These are phyloP conservation scores for Amanita rubescens DNA, from an alignment of 768 basidiomycete species.

Conservation along the genomic window DNA sequence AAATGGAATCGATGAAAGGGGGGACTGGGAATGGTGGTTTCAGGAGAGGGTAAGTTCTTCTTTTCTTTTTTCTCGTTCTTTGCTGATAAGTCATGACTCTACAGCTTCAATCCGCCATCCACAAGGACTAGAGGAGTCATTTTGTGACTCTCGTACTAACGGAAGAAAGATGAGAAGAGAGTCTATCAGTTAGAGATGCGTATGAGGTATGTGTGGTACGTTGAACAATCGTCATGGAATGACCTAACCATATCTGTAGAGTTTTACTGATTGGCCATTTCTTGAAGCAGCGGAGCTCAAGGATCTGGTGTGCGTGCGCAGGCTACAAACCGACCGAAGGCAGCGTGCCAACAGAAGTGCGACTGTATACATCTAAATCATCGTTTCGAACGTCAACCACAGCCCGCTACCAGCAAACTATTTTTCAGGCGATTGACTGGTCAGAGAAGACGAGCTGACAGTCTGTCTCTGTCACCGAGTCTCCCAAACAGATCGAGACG, in stretches of 20 bases:
- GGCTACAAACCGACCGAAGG: constrained; percentile 24
- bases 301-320: constrained; percentile 38
- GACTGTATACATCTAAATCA: constrained; percentile 28
- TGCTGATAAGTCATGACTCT: too few relatives aligned
- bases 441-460: constrained; percentile 60
- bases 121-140: too few relatives aligned
- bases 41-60: too few relatives aligned
- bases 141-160: too few relatives aligned
- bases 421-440: constrained; percentile 53
- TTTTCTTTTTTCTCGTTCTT: too few relatives aligned
- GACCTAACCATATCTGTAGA: constrained; percentile 16
- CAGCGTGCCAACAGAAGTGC: constrained; percentile 23
- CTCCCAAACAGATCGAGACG: constrained; percentile 67
- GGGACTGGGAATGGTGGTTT: too few relatives aligned
- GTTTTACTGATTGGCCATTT: constrained; percentile 89
- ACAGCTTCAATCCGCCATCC: too few relatives aligned
- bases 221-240: constrained; percentile 7
- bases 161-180: too few relatives aligned
- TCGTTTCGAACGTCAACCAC: constrained; percentile 38
- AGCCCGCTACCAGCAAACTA: constrained; percentile 66
- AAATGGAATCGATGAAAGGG: too few relatives aligned
- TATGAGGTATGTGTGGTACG: too few relatives aligned
- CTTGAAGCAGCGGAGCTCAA: constrained; percentile 61
- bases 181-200: too few relatives aligned
- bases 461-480: constrained; percentile 58